Conservation (phyloP, 139 green algal genomes). For the Microglena sp. region DNA sequence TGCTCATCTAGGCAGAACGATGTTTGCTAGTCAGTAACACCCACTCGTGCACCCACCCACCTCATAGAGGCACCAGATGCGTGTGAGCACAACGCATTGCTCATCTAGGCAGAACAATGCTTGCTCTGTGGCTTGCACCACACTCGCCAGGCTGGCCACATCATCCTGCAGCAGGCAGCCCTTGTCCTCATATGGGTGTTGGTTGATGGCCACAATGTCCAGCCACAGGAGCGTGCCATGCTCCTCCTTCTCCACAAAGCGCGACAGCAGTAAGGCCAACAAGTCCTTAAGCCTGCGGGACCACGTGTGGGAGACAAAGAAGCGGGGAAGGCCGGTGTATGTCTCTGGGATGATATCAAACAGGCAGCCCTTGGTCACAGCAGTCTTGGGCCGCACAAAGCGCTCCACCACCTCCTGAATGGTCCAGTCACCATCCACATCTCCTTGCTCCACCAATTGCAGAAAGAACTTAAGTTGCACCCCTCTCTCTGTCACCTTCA, state of each 20-base stretch:
- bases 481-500: no score
- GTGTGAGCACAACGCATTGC: slow-evolving; percentile 2
- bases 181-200: slow-evolving; percentile 4
- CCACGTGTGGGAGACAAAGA: slow-evolving; percentile 3
- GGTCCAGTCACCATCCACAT: no score
- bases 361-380: slow-evolving; percentile 1
- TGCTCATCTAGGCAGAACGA: no score
- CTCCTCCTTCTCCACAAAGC: background rate
- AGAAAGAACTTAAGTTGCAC: no score
- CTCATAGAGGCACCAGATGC: slow-evolving; percentile 16
- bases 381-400: no score
- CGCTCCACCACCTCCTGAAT: no score
- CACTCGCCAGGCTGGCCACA: slow-evolving; percentile 2
- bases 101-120: slow-evolving; percentile 10
- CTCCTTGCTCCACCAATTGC: no score
- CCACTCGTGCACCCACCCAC: no score
- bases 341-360: background rate
- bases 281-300: background rate
- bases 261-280: background rate
- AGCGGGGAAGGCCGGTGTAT: background rate
- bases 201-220: slow-evolving; percentile 9
- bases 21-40: no score
- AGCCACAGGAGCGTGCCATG: slow-evolving; percentile 1
- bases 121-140: background rate
- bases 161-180: slow-evolving; percentile 3